Percentiles rank a stretch among this genome's conserved stretches.
phyloP scores from a whole-genome alignment of 2,329 filamentous ascomycete species.

The Trichoderma cornu-damae region DNA sequence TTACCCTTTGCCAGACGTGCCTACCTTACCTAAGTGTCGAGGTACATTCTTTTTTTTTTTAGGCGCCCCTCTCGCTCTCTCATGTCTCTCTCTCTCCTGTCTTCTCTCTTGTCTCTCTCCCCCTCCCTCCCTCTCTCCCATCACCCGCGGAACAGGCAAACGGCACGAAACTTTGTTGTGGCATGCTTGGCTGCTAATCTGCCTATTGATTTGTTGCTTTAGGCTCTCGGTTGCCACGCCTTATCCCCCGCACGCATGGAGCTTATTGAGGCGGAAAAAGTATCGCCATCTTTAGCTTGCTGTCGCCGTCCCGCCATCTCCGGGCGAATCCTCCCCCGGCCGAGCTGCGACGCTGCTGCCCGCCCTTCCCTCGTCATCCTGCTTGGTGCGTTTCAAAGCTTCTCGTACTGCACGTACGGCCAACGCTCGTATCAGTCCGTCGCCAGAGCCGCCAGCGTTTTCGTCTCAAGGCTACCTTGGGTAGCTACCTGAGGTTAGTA shows the following conservation, averaged over 20 bases:
- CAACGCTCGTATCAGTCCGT: background rate
- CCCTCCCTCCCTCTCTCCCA: too few relatives aligned
- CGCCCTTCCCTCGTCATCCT: background rate
- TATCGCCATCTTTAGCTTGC: background rate
- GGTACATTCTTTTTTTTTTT: background rate
- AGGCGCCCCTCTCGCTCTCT: background rate
- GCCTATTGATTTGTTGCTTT: background rate
- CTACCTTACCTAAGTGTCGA: constrained; percentile 7
- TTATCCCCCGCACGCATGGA: background rate
- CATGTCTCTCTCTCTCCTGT: too few relatives aligned
- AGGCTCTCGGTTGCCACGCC: background rate
- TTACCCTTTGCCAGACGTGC: background rate
- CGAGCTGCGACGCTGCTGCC: background rate
- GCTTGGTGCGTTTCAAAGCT: constrained; percentile 3
- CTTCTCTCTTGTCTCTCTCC: too few relatives aligned
- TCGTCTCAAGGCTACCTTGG: too few relatives aligned
- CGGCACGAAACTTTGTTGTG: constrained; percentile 3
- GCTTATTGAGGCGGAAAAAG: background rate
- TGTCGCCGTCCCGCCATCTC: background rate
- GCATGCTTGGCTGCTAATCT: background rate
- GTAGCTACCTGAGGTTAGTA: too few relatives aligned
- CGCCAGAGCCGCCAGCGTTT: too few relatives aligned
- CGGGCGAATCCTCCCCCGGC: background rate
- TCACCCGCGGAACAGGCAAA: background rate
- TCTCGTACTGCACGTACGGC: background rate